A percentile compares a stretch with the other conserved stretches of the same genome.
These are phyloP conservation scores for Urostyla sp. DNA, from an alignment of 73 alveolate species.

Conservation along the genomic window DNA sequence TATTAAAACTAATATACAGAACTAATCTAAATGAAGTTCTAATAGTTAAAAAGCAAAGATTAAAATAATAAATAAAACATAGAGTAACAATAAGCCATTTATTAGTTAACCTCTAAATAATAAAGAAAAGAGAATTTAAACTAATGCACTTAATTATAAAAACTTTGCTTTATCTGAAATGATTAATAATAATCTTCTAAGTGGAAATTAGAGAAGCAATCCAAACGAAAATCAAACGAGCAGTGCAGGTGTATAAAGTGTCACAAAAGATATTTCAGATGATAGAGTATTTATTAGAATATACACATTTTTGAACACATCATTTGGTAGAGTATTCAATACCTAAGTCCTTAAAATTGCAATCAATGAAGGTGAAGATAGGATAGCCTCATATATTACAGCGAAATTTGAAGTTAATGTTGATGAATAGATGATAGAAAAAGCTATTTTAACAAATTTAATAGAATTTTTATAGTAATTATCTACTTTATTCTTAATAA, in stretches of 20 bases:
- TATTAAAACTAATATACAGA: constrained; percentile 6
- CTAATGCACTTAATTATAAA: background rate
- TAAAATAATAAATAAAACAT: background rate
- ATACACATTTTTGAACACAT: constrained; percentile 3
- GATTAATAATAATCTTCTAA: background rate
- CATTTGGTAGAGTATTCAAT: constrained; percentile 51
- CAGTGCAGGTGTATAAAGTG: background rate
- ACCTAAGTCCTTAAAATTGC: constrained; percentile 63
- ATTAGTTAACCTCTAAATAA: background rate
- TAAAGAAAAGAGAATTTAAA: background rate
- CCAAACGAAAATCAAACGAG: background rate
- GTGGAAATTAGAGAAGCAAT: too few relatives aligned
- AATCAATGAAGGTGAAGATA: constrained; percentile 56
- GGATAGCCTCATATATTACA: constrained; percentile 57
- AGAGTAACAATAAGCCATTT: constrained; percentile 14
- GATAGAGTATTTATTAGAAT: background rate
- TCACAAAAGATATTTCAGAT: background rate
- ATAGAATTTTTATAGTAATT: constrained; percentile 35
- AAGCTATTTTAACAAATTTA: constrained; percentile 41
- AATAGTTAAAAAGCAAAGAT: background rate
- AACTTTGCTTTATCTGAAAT: too few relatives aligned
- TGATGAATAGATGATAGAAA: constrained; percentile 55
- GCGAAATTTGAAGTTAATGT: constrained; percentile 36
- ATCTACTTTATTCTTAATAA: background rate
- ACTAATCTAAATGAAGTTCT: constrained; percentile 24